Evolutionary conservation across 2,329 filamentous ascomycete species (phyloP).

Genomic region (Claviceps purpurea): DNA sequence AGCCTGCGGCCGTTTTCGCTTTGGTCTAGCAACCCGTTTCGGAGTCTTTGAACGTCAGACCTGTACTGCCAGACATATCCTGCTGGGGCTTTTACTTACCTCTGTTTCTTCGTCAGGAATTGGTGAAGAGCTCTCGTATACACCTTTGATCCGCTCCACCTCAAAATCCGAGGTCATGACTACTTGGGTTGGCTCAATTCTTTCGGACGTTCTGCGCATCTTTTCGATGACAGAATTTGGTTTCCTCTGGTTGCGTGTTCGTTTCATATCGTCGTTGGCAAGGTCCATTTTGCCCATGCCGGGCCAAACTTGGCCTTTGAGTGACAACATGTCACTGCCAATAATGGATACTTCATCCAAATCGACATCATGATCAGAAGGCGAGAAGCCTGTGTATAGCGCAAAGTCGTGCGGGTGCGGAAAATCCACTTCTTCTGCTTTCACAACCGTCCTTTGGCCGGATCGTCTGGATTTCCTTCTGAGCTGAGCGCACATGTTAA

Average conservation of each 20-base stretch:
- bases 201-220: slow-evolving; percentile 50
- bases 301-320: slow-evolving; percentile 63
- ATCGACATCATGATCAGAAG: slow-evolving; percentile 16
- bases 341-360: slow-evolving; percentile 14
- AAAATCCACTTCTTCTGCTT: slow-evolving; percentile 17
- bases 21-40: slow-evolving; percentile 17
- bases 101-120: slow-evolving; percentile 24
- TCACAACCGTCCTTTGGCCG: slow-evolving; percentile 11
- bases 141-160: slow-evolving; percentile 38
- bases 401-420: slow-evolving; percentile 12
- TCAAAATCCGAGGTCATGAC: slow-evolving; percentile 44
- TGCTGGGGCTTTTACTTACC: slow-evolving; percentile 22
- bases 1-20: slow-evolving; percentile 18
- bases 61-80: neutral
- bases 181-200: slow-evolving; percentile 50
- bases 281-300: slow-evolving; percentile 77
- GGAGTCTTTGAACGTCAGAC: slow-evolving; percentile 13
- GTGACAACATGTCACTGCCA: slow-evolving; percentile 21
- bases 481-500: slow-evolving; percentile 8
- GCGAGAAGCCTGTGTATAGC: slow-evolving; percentile 16
- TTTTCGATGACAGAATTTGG: slow-evolving; percentile 54
- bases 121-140: slow-evolving; percentile 46
- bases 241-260: slow-evolving; percentile 68
- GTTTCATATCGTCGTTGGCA: slow-evolving; percentile 58
- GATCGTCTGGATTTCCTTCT: slow-evolving; percentile 18